These are phyloP conservation scores for Penicillium sp. DNA, from an alignment of 2,329 filamentous ascomycete genomes.

Conservation along the genomic window DNA sequence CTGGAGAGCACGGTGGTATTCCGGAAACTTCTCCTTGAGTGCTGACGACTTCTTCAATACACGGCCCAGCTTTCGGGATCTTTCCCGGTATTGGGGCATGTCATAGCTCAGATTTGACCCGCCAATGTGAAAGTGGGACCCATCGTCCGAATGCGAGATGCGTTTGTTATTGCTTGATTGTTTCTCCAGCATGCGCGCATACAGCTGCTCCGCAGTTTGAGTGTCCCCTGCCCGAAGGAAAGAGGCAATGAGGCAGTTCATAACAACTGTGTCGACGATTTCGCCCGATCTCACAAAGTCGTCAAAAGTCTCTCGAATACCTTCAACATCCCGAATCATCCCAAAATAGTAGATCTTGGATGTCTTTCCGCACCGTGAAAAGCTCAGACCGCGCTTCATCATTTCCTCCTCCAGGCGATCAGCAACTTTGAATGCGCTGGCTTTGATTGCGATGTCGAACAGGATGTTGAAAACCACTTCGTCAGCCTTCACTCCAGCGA, in stretches of 20 bases:
- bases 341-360: slow-evolving; percentile 83
- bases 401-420: slow-evolving; percentile 85
- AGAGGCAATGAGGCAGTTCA: slow-evolving; percentile 82
- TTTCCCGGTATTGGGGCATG: slow-evolving; percentile 37
- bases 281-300: slow-evolving; percentile 82
- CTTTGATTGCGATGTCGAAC: slow-evolving; percentile 82
- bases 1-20: slow-evolving; percentile 62
- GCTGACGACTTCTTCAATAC: slow-evolving; percentile 47
- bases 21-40: slow-evolving; percentile 49
- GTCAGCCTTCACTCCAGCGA: slow-evolving; percentile 62
- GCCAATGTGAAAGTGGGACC: neutral
- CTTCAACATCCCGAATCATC: slow-evolving; percentile 67
- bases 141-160: slow-evolving; percentile 8
- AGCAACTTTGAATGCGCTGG: slow-evolving; percentile 77
- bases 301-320: slow-evolving; percentile 72
- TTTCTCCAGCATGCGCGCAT: slow-evolving; percentile 74
- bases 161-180: slow-evolving; percentile 43
- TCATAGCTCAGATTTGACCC: slow-evolving; percentile 25
- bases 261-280: slow-evolving; percentile 78
- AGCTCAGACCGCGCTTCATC: slow-evolving; percentile 62
- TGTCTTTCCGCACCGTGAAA: slow-evolving; percentile 77
- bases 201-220: slow-evolving; percentile 73
- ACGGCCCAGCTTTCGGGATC: slow-evolving; percentile 45
- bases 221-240: slow-evolving; percentile 75
- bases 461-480: slow-evolving; percentile 90